These are phyloP conservation scores for Tympanopsis confertula DNA, from an alignment of 2,329 filamentous ascomycete species.

Conservation along the genomic window DNA sequence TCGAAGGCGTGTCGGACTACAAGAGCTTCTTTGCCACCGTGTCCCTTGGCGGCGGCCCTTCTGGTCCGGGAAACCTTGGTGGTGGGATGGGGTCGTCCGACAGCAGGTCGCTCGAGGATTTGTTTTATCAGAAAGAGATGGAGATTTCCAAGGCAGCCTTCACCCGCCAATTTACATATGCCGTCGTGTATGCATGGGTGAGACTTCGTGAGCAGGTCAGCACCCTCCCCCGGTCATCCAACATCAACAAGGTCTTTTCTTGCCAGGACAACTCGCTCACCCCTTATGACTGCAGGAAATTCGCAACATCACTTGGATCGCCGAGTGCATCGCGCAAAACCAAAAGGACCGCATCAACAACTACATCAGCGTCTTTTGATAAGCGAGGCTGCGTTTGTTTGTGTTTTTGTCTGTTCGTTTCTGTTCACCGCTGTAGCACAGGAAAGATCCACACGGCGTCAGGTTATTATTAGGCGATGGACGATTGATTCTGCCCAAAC, in stretches of 20 bases:
- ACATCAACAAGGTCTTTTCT: too few species aligned
- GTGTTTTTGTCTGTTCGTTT: too few species aligned
- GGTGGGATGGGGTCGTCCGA: constrained; percentile 61
- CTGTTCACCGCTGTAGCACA: too few species aligned
- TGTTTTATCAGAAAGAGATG: constrained; percentile 99
- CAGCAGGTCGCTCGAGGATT: constrained; percentile 81
- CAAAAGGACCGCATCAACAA: constrained; percentile 98
- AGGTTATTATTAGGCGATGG: too few species aligned
- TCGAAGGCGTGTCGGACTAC: constrained; percentile 88
- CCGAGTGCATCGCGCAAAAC: constrained; percentile 98
- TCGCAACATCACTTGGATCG: constrained; percentile 98
- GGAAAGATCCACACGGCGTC: too few species aligned
- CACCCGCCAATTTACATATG: constrained; percentile 88
- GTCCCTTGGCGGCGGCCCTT: constrained; percentile 33
- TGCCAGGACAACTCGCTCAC: constrained; percentile 4
- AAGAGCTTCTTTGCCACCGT: constrained; percentile 91
- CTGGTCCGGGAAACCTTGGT: constrained; percentile 70
- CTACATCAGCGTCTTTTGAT: constrained; percentile 96
- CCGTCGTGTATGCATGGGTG: constrained; percentile 94
- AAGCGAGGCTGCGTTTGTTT: neutral
- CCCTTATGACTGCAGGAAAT: constrained; percentile 63
- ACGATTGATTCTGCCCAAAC: too few species aligned
- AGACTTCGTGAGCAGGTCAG: constrained; percentile 91
- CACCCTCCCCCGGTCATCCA: constrained; percentile 4
- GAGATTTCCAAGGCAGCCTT: constrained; percentile 92